Base-by-base conservation (phyloP, 2,329 filamentous ascomycete genomes). In the Aspergillus neoniger region DNA sequence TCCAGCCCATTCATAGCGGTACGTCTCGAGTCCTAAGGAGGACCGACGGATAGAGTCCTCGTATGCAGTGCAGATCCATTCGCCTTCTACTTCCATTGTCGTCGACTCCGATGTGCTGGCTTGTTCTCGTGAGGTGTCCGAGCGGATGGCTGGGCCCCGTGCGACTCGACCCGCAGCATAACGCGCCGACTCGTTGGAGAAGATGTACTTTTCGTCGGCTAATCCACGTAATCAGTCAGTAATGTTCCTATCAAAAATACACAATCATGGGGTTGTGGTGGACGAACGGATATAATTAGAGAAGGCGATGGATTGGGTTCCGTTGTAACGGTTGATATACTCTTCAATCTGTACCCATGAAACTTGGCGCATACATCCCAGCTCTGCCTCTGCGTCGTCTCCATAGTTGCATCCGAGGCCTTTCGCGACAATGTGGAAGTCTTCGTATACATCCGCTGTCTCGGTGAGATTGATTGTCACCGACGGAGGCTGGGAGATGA, bases 1-100 rank as follows among this genome's bases (percentile, higher is more conserved):
- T 4, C 77, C 78, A 2, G 72, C 71, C 62, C 78, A 79, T 44
- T 73, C 67, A 64, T 78, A 80, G n/a, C 77, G 76, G 63, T 74
- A 80, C 2, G 77, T 77, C 2, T 63, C 56, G 12, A 66, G 38
- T 3, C 65, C 62, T n/a, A 55, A 23, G 2, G 57, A 58, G 12
- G 51, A 43, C 1, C 59, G 60, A 52, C 62, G 14, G 4, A 38
- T 54, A 1, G 60, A 57, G 23, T 66, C 63, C 4, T 32, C 28
- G 3, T 53, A 58, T 17, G 58, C 58, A 2, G 55, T 23, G 30
- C 65, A 67, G n/a, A 38, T 21, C 56, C 48, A 57, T 30, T 63
- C 49, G 17, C 52, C 55, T 25, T 56, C 53, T 15, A 48, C 57
- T 15, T 47, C 10, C 10, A 17, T 19, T 6, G 51, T 47, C 15